Conservation (phyloP, 345 rosid genomes). For the Corchorus capsularis region DNA sequence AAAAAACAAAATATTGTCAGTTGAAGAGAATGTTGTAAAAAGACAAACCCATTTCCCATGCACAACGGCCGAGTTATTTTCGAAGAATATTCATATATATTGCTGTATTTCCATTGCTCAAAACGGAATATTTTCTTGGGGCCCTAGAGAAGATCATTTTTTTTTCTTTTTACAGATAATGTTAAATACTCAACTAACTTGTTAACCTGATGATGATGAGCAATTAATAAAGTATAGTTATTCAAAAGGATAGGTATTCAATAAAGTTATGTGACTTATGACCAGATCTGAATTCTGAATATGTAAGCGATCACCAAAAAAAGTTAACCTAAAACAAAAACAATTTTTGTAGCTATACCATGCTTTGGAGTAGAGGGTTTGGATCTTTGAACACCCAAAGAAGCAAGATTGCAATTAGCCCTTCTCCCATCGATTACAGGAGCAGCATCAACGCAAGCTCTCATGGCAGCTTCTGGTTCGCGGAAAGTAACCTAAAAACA, state of each 20-base stretch:
- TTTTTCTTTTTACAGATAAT: neutral
- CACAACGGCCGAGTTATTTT: neutral
- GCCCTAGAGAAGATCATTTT: neutral
- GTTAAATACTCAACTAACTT: neutral
- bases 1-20: neutral
- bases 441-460: conserved; percentile 90
- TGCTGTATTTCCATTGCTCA: conserved; percentile 5
- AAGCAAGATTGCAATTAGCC: conserved; percentile 96
- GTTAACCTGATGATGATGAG: neutral
- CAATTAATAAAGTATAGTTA: neutral
- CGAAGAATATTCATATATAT: conserved; percentile 41
- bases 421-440: conserved; percentile 98
- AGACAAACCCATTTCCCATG: neutral
- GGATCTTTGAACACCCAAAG: conserved; percentile 94
- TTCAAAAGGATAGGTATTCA: neutral
- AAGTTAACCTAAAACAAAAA: neutral
- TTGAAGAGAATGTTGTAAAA: neutral
- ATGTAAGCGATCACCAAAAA: neutral
- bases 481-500: conserved; percentile 77
- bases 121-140: conserved; percentile 25
- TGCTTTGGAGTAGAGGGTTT: conserved; percentile 93
- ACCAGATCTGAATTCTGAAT: conserved; percentile 41
- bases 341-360: conserved; percentile 36
- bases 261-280: neutral
- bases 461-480: conserved; percentile 93